Evolutionary conservation across 768 basidiomycete species (phyloP), one percentile per base, ranked within the genome.

Genomic region (Tulasnella sp.): DNA sequence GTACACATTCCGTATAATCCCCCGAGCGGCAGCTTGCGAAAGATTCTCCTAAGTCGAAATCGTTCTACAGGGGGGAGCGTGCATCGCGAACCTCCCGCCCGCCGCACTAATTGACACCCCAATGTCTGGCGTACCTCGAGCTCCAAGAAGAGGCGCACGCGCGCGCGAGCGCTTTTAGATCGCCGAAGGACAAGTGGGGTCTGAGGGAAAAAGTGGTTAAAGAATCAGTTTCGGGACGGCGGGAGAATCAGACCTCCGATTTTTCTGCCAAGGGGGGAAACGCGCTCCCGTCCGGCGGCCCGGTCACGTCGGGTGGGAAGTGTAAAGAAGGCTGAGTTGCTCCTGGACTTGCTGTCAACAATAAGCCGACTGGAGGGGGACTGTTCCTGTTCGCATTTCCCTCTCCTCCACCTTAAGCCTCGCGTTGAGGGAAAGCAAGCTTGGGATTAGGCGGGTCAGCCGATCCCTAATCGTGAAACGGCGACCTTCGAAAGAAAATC

Each of bases 341-440:
- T 68, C 62, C 62, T 68, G 62, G 18, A 68, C 31, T 36, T 68
- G 62, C 62, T 68, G 62, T 68, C 62, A 68, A 68, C 62, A 68
- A 68, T 68, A 12, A 68, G 18, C 62, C 27, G 62, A 36, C 16
- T 68, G 34, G 62, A 10, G 10, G 44, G 44, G n/a, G n/a, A n/a
- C n/a, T n/a, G n/a, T n/a, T n/a, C n/a, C n/a, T n/a, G n/a, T n/a
- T n/a, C n/a, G n/a, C n/a, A n/a, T n/a, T n/a, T n/a, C n/a, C n/a
- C n/a, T n/a, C n/a, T n/a, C 52, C 24, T 12, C 14, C 24, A 12
- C 8, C 21, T 52, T n/a, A 24, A 8, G n/a, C 21, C 19, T 52
- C 9, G 14, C 44, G 10, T 44, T 16, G 44, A 18, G 12, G 4
- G 19, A 16, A 14, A 44, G 16, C 8, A 8, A 44, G 14, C 12